Conservation (phyloP, 371 early-diverging fungal genomes). For the Apophysomyces trapeziformis region DNA sequence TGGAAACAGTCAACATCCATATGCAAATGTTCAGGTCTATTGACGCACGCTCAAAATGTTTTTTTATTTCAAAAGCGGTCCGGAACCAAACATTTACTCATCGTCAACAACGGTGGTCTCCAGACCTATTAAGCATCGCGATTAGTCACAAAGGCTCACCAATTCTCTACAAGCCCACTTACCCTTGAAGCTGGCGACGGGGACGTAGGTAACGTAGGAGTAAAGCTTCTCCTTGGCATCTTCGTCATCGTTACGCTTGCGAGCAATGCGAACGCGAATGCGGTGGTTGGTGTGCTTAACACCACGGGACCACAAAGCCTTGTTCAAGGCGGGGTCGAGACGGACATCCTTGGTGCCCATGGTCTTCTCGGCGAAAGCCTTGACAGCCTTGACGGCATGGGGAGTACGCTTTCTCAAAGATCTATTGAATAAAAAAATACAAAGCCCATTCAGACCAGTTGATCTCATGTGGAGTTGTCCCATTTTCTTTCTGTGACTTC, state of each 20-base stretch:
- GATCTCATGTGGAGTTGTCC: neutral
- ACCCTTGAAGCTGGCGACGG: slow-evolving; percentile 88
- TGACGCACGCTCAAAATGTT: neutral
- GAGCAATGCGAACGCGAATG: slow-evolving; percentile 91
- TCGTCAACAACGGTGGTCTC: slow-evolving; percentile 36
- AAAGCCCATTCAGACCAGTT: no score
- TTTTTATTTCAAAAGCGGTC: neutral
- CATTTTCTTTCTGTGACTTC: neutral
- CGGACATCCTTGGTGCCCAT: slow-evolving; percentile 93
- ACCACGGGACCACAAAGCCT: slow-evolving; percentile 89
- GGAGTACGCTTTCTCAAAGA: slow-evolving; percentile 97
- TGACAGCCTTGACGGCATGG: slow-evolving; percentile 91
- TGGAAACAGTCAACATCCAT: neutral
- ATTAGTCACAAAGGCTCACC: neutral
- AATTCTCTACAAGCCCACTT: slow-evolving; percentile 15
- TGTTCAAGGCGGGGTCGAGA: slow-evolving; percentile 80
- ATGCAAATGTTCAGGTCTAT: neutral
- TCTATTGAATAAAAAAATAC: slow-evolving; percentile 17
- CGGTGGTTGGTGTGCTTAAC: slow-evolving; percentile 92
- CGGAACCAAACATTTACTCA: slow-evolving; percentile 25
- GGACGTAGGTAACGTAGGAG: slow-evolving; percentile 89
- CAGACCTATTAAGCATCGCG: slow-evolving; percentile 18
- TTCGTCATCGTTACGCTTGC: slow-evolving; percentile 95
- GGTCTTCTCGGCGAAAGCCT: slow-evolving; percentile 83
- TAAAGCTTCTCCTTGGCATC: slow-evolving; percentile 94